phyloP scores from a whole-genome alignment of 2,329 filamentous ascomycete species.

The Sphaerulina vaccinii region DNA sequence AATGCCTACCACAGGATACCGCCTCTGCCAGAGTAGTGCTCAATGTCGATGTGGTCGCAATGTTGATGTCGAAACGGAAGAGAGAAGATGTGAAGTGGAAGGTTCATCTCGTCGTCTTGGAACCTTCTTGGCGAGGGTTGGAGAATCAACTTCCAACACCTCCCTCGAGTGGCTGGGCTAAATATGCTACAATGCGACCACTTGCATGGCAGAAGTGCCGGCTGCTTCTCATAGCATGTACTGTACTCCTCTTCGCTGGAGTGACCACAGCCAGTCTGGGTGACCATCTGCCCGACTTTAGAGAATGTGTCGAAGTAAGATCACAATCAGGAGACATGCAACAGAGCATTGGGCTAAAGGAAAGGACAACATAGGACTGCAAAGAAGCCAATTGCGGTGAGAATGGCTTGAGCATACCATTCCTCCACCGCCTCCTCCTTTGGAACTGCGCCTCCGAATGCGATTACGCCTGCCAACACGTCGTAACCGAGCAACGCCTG shows the following conservation, averaged over 20 bases:
- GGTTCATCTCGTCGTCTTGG: neutral
- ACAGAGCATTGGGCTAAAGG: neutral
- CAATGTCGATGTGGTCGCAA: neutral
- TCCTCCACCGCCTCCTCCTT: slow-evolving; percentile 80
- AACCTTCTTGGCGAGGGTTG: neutral
- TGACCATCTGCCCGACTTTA: slow-evolving; percentile 83
- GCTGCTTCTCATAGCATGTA: slow-evolving; percentile 22
- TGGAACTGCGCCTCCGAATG: slow-evolving; percentile 94
- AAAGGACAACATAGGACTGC: slow-evolving; percentile 62
- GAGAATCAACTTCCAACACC: slow-evolving; percentile 1
- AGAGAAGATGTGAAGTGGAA: no score
- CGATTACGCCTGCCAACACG: slow-evolving; percentile 96
- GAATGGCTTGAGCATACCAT: slow-evolving; percentile 65
- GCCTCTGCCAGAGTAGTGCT: no score
- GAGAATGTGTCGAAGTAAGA: slow-evolving; percentile 75
- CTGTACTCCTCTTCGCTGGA: slow-evolving; percentile 18
- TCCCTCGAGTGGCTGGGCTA: slow-evolving; percentile 16
- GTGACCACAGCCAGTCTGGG: slow-evolving; percentile 66
- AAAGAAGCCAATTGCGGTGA: slow-evolving; percentile 73
- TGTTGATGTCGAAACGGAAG: neutral
- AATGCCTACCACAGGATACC: no score
- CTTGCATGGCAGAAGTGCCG: slow-evolving; percentile 23
- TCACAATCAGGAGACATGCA: neutral
- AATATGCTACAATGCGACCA: slow-evolving; percentile 31
- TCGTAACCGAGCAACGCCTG: slow-evolving; percentile 73